Evolutionary conservation across 768 basidiomycete species (phyloP).

Genomic region (Serendipita vermifera): DNA sequence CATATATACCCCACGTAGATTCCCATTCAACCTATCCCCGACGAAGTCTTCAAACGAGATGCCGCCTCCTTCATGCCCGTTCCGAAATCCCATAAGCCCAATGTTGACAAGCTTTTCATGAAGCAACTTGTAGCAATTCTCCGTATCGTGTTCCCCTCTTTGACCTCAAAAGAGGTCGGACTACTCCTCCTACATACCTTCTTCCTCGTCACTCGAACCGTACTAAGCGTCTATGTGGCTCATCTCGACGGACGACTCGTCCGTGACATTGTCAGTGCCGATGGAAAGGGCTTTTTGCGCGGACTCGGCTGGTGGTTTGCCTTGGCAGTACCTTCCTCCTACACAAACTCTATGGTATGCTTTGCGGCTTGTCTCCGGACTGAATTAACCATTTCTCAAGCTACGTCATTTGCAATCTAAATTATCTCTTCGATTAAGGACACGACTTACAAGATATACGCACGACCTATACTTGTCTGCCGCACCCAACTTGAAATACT

Average conservation of each 20-base stretch:
- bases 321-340: constrained; percentile 83
- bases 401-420: constrained; percentile 82
- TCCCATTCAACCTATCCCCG: constrained; percentile 36
- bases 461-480: constrained; percentile 85
- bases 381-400: constrained; percentile 26
- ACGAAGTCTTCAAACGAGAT: constrained; percentile 38
- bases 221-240: constrained; percentile 80
- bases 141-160: constrained; percentile 55
- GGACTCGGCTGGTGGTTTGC: constrained; percentile 83
- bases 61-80: constrained; percentile 46
- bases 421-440: constrained; percentile 68
- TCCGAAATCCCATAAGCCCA: constrained; percentile 37
- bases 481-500: constrained; percentile 57
- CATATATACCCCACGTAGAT: constrained; percentile 23
- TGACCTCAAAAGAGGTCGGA: constrained; percentile 53
- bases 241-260: constrained; percentile 83
- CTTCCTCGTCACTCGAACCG: constrained; percentile 75
- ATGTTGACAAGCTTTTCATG: constrained; percentile 55
- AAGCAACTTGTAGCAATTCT: constrained; percentile 62
- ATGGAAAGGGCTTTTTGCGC: constrained; percentile 67
- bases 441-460: constrained; percentile 77
- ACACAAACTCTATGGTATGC: constrained; percentile 88
- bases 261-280: constrained; percentile 72
- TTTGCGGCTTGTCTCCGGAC: constrained; percentile 11
- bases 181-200: constrained; percentile 66